These are phyloP conservation scores for Xanthoconium purpureum DNA, from an alignment of 768 basidiomycete species.

Conservation along the genomic window DNA sequence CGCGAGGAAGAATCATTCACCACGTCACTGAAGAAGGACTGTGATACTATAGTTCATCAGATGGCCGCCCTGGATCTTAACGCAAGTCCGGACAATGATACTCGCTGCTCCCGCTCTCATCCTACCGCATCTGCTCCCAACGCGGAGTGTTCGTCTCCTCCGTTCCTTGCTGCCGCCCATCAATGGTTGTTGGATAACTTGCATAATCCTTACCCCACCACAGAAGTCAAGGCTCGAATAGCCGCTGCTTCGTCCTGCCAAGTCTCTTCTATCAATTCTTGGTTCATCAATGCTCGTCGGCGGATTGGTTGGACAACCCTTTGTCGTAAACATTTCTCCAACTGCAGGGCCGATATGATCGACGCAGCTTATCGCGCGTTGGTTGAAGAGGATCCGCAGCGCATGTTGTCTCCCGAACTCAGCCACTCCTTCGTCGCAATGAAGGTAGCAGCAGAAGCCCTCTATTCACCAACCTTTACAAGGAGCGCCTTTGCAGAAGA, in stretches of 20 bases:
- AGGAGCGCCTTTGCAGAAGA: conserved; percentile 30
- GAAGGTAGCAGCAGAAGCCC: conserved; percentile 28
- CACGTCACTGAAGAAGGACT: neutral
- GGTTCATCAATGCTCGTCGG: conserved; percentile 48
- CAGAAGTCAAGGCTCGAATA: conserved; percentile 21
- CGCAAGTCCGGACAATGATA: neutral
- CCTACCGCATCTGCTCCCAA: neutral
- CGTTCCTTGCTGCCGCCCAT: conserved; percentile 23
- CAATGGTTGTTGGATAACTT: conserved; percentile 46
- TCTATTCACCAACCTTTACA: conserved; percentile 29
- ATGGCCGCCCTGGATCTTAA: conserved; percentile 1
- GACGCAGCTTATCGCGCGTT: conserved; percentile 30
- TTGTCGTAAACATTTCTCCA: conserved; percentile 29
- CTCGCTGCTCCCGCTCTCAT: too few species aligned
- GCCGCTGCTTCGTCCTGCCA: conserved; percentile 22
- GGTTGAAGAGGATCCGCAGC: conserved; percentile 18
- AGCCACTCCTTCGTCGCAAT: conserved; percentile 30
- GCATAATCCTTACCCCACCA: conserved; percentile 50
- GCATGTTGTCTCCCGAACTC: conserved; percentile 12
- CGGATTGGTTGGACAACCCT: conserved; percentile 53
- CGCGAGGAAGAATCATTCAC: neutral
- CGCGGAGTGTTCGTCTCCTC: neutral
- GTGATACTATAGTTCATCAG: conserved; percentile 1
- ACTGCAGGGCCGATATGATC: conserved; percentile 25
- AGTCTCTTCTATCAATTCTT: conserved; percentile 36